phyloP scores from a whole-genome alignment of 1,284 basidiomycete species.

The Sporisorium sorghi region DNA sequence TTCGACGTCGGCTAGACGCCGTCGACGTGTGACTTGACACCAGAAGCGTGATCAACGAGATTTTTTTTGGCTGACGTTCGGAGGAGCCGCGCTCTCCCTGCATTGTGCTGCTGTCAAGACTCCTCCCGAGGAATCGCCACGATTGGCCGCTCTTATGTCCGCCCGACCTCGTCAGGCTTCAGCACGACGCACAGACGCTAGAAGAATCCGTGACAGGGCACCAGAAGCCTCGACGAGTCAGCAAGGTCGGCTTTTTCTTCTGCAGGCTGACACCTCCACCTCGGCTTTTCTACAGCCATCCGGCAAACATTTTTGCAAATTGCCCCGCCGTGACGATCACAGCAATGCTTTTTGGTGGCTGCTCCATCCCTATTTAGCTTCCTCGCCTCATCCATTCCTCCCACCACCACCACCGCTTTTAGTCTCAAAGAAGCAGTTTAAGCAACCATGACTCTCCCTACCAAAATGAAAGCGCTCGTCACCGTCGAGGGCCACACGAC shows the following conservation, averaged over 20 bases:
- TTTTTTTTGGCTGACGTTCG: no score
- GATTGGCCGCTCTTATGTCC: no score
- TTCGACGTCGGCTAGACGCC: conserved; percentile 1
- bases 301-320: not conserved
- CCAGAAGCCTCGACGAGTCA: no score
- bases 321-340: not conserved
- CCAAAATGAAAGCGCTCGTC: conserved; percentile 58
- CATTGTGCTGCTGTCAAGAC: no score
- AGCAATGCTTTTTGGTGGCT: not conserved
- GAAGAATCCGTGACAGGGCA: not conserved
- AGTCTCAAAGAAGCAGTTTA: not conserved
- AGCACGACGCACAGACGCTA: not conserved
- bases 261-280: not conserved
- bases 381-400: no score
- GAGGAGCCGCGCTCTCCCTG: no score
- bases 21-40: no score
- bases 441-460: conserved; percentile 21
- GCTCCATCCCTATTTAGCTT: no score
- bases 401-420: not conserved
- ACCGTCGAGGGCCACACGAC: conserved; percentile 53
- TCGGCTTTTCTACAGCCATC: not conserved
- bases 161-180: no score
- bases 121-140: no score
- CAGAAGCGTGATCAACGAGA: no score
- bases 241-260: no score